Evolutionary conservation across 371 early-diverging fungal species (phyloP), one percentile per base, ranked within the genome.

Genomic region (Rhizopus stolonifer): DNA sequence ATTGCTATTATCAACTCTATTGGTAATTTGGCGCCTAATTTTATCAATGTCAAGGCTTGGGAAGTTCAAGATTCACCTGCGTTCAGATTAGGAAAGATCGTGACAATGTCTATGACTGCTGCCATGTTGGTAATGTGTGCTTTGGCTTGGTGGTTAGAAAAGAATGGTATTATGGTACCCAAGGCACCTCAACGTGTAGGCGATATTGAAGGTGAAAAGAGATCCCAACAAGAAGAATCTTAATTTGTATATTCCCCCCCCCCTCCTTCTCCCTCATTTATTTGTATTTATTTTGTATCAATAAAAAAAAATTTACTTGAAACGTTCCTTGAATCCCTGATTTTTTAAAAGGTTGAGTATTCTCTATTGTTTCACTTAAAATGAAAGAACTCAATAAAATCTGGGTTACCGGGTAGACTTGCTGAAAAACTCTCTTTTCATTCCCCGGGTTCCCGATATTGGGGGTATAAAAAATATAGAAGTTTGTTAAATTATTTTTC

Each of bases 11-110:
- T 69, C 32, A 73, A 73, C 23, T 58, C 70, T 4, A 34, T 73
- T 14, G 73, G 73, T 40, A 73, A 69, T 22, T 52, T 69, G 17
- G 67, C 58, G 1, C 70, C 73, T 4, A 73, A 72, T 36, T 72
- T 72, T 23, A 58, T 69, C 31, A 72, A 72, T 19, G 61, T 66
- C 21, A 49, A 60, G 19, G 63, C 56, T 1, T 73, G 70, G 74
- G 18, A 29, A 14, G 61, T 73, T 2, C 29, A 38, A 0, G 58
- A 70, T 40, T 53, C 64, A 5, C 70, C 70, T 29, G 42, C 46
- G 7, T 69, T 60, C 34, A 54, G 70, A 31, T 48, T 58, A 5
- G 75, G 75, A 39, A 74, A 74, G 25, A 69, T 71, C 21, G 64
- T 65, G 0, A 69, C 75, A 5, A 71, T 67, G 46, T 21, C 54